phyloP scores from a whole-genome alignment of 2,329 filamentous ascomycete species.

The Pseudocercospora fuligena region DNA sequence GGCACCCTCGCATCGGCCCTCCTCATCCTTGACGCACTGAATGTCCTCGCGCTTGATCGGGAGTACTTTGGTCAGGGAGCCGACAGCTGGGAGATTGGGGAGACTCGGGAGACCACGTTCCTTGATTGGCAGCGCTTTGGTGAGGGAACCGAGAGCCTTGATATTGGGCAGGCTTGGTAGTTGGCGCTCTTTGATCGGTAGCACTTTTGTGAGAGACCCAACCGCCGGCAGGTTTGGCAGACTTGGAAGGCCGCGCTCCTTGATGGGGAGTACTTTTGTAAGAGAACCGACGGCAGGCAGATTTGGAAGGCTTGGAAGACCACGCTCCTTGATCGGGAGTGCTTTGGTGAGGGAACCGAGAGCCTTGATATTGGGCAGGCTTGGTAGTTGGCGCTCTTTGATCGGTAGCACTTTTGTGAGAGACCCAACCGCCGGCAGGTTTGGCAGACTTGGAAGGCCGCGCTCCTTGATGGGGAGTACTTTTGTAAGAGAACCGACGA shows the following conservation, averaged over 20 bases:
- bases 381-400: not conserved
- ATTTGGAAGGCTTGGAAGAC: not conserved
- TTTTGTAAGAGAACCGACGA: not conserved
- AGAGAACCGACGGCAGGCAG: not conserved
- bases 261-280: not conserved
- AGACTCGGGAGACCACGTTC: not conserved
- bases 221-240: not conserved
- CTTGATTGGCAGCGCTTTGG: not conserved
- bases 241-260: not conserved
- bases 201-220: not conserved
- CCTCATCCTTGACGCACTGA: slow-evolving; percentile 1
- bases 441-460: not conserved
- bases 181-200: not conserved
- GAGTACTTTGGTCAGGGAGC: not conserved
- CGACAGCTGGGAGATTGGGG: not conserved
- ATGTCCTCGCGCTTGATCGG: slow-evolving; percentile 4
- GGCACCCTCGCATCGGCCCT: not conserved
- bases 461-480: not conserved
- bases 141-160: not conserved
- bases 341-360: not conserved
- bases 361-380: not conserved
- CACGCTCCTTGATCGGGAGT: not conserved
- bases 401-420: not conserved
- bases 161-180: not conserved
- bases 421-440: not conserved